phyloP scores from a whole-genome alignment of 2,329 filamentous ascomycete species.

The Akanthomyces uredinophilus region DNA sequence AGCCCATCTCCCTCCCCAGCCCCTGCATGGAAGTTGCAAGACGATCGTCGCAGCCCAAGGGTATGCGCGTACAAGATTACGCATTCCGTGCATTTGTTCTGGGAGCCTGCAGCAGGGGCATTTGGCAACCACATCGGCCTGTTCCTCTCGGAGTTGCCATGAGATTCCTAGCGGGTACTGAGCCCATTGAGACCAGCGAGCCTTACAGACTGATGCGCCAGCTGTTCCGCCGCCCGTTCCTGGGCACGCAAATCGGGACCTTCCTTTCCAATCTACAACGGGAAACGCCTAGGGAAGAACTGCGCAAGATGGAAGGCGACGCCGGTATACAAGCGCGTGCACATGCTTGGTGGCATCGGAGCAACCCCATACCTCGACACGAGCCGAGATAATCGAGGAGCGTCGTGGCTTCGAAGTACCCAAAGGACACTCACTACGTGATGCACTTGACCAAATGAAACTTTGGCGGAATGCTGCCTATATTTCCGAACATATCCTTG shows the following conservation, averaged over 20 bases:
- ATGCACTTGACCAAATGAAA: too few relatives aligned
- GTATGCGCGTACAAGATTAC: constrained; percentile 18
- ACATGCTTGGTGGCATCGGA: background rate
- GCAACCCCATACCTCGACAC: background rate
- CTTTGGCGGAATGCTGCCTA: too few relatives aligned
- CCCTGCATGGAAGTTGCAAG: background rate
- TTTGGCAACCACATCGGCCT: constrained; percentile 14
- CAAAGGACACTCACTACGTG: too few relatives aligned
- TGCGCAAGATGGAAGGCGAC: constrained; percentile 3
- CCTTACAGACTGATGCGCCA: constrained; percentile 15
- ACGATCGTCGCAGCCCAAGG: constrained; percentile 1
- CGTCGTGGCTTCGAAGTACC: too few relatives aligned
- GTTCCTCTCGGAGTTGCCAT: constrained; percentile 15
- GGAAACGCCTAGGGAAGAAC: background rate
- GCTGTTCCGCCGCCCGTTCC: constrained; percentile 16
- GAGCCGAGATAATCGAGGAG: background rate
- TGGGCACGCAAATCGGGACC: constrained; percentile 14
- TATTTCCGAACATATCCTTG: too few relatives aligned
- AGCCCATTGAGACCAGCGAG: constrained; percentile 14
- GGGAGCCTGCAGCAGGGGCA: constrained; percentile 14
- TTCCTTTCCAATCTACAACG: constrained; percentile 14
- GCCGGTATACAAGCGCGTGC: constrained; percentile 6
- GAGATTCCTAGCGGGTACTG: constrained; percentile 15
- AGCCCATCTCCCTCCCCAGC: background rate
- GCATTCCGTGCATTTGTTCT: constrained; percentile 16